A percentile compares a stretch with the other conserved stretches of the same genome.
Conservation (phyloP, 2,329 filamentous ascomycete genomes). For the Ramularia endophylla region DNA sequence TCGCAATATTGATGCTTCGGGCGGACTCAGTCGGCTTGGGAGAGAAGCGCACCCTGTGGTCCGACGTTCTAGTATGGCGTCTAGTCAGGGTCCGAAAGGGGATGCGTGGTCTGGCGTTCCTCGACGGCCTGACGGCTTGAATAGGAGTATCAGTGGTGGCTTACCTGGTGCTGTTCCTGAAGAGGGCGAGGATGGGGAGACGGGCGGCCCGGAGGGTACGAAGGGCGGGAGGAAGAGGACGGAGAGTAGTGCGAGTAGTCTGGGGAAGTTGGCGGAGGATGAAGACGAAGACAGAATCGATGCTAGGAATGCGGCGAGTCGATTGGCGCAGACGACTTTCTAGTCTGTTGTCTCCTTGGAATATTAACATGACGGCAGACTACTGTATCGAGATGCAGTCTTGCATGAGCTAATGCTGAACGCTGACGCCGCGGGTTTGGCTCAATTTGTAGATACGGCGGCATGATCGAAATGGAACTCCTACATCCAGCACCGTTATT, state of each 20-base stretch:
- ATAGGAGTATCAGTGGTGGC: constrained; percentile 69
- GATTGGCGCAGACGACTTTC: constrained; percentile 91
- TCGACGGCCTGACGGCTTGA: constrained; percentile 70
- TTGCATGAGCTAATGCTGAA: too few relatives aligned
- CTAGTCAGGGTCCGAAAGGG: constrained; percentile 93
- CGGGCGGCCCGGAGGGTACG: constrained; percentile 42
- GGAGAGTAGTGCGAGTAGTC: constrained; percentile 44
- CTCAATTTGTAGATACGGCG: neutral
- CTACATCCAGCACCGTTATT: neutral
- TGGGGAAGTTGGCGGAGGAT: constrained; percentile 56
- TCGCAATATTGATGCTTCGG: constrained; percentile 82
- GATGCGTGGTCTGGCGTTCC: constrained; percentile 97
- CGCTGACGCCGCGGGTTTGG: too few relatives aligned
- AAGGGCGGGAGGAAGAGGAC: constrained; percentile 43
- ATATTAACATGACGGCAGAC: too few relatives aligned
- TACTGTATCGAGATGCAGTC: too few relatives aligned
- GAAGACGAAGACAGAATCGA: constrained; percentile 93
- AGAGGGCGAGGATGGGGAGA: constrained; percentile 41
- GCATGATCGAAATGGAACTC: neutral
- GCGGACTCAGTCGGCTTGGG: constrained; percentile 82
- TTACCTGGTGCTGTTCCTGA: constrained; percentile 51
- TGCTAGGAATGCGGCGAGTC: constrained; percentile 89
- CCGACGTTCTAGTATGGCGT: constrained; percentile 74
- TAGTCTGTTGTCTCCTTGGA: too few relatives aligned
- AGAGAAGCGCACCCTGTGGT: constrained; percentile 75